phyloP scores from a whole-genome alignment of 495 filamentous ascomycete genomes.

The Hypoxylon perforatum region DNA sequence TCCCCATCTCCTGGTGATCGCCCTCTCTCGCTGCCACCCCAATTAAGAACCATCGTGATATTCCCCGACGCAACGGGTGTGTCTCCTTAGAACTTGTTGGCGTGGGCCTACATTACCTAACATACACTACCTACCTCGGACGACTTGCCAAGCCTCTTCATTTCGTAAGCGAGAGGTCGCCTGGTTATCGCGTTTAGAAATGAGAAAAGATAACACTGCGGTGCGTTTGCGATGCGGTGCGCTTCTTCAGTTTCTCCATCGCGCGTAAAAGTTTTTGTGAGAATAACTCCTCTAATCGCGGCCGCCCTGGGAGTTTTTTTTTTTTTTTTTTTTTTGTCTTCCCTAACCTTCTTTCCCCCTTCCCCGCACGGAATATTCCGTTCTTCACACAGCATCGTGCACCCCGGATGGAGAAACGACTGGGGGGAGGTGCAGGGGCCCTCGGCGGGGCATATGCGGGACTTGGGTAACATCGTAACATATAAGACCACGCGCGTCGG shows the following conservation, averaged over 20 bases:
- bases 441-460: conserved; percentile 22
- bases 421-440: conserved; percentile 25
- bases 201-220: too few relatives aligned
- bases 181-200: conserved; percentile 4
- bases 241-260: conserved; percentile 12
- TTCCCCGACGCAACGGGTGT: conserved; percentile 36
- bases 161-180: conserved; percentile 25
- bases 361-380: conserved; percentile 35
- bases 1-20: conserved; percentile 30
- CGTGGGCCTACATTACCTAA: conserved; percentile 33
- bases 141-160: conserved; percentile 15
- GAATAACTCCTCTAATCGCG: conserved; percentile 20
- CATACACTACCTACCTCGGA: conserved; percentile 16
- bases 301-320: conserved; percentile 11
- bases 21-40: conserved; percentile 11
- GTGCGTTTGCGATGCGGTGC: too few relatives aligned
- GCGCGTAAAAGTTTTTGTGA: not conserved
- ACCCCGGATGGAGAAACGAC: conserved; percentile 27
- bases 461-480: conserved; percentile 40
- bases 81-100: conserved; percentile 8
- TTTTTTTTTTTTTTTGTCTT: not conserved
- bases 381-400: conserved; percentile 8
- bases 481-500: conserved; percentile 28
- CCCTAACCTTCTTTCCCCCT: conserved; percentile 8
- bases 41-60: conserved; percentile 24